Base-by-base conservation (phyloP, 805 yeast species). In the Barnettozyma botsteinii region DNA sequence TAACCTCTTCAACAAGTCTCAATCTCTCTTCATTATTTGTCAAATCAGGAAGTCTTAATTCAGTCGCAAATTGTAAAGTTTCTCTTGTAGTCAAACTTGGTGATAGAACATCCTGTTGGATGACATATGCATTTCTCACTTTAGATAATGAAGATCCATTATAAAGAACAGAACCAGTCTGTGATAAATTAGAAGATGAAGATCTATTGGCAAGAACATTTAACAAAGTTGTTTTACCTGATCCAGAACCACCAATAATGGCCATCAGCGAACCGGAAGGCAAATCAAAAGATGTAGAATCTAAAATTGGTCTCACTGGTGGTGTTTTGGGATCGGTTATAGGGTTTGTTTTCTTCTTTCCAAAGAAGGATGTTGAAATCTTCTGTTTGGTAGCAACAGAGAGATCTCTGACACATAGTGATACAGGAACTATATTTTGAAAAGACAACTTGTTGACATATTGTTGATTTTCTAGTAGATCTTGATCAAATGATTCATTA, bases 181-280 rank as follows among this genome's bases (percentile, higher is more conserved):
- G 66, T 3, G 42, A 44, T 41, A 77, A 52, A 10, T 64, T 65
- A 23, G 65, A 59, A 11, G 70, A 62, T 9, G 64, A 56, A 0
- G 67, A 49, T 47, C 83, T 59, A 31, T 74, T 70, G 0, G 87
- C 82, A 24, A 82, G 59, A 1, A 76, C 75, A 53, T 87, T 87
- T 25, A 87, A 64, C 33, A 86, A 56, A 0, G 95, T 85, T 0
- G 95, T 87, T 53, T 87, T 86, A 4, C 95, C 96, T 4, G 88
- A 78, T 0, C 95, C 95, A 0, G 91, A 81, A 0, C 95, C 94
- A 7, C 96, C 96, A 66, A 87, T 77, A 9, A 87, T 82, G 5
- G 95, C 95, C 66, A 85, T 71, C 31, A 87, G 55, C 3, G 81
- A 68, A 12, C 85, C 85, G n/a, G 72, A 55, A 0, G 78, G 76